phyloP scores from a whole-genome alignment of 2,329 filamentous ascomycete species.

The Colletotrichum salicis region DNA sequence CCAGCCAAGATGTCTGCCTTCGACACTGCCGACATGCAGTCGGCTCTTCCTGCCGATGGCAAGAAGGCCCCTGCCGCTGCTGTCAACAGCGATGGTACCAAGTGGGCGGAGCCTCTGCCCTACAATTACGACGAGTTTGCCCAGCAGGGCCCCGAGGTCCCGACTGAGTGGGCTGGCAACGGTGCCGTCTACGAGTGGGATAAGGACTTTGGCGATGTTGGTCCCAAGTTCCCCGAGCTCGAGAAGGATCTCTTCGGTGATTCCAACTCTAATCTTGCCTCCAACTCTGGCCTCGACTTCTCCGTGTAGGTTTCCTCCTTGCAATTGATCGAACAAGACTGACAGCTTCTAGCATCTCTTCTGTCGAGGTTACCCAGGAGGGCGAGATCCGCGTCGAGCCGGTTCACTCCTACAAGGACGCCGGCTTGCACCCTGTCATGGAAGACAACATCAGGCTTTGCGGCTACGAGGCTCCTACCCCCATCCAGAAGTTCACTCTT shows the following conservation, averaged over 20 bases:
- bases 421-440: slow-evolving; percentile 87
- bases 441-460: slow-evolving; percentile 79
- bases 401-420: slow-evolving; percentile 72
- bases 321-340: slow-evolving; percentile 36
- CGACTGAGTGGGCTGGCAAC: slow-evolving; percentile 59
- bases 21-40: slow-evolving; percentile 40
- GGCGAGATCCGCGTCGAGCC: slow-evolving; percentile 62
- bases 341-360: slow-evolving; percentile 58
- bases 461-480: slow-evolving; percentile 79
- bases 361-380: slow-evolving; percentile 68
- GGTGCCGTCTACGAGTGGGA: slow-evolving; percentile 84
- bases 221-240: slow-evolving; percentile 74
- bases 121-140: slow-evolving; percentile 59
- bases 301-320: slow-evolving; percentile 60
- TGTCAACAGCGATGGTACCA: slow-evolving; percentile 37
- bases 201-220: slow-evolving; percentile 87
- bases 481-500: slow-evolving; percentile 87
- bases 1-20: slow-evolving; percentile 16
- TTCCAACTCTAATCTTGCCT: slow-evolving; percentile 58
- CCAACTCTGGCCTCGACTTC: slow-evolving; percentile 69
- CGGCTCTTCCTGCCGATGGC: slow-evolving; percentile 43
- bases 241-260: slow-evolving; percentile 80
- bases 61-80: slow-evolving; percentile 41
- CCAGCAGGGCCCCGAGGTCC: slow-evolving; percentile 30
- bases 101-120: slow-evolving; percentile 58